Conservation (phyloP, 106 monocot genomes). For the Dendrobium huoshanense region DNA sequence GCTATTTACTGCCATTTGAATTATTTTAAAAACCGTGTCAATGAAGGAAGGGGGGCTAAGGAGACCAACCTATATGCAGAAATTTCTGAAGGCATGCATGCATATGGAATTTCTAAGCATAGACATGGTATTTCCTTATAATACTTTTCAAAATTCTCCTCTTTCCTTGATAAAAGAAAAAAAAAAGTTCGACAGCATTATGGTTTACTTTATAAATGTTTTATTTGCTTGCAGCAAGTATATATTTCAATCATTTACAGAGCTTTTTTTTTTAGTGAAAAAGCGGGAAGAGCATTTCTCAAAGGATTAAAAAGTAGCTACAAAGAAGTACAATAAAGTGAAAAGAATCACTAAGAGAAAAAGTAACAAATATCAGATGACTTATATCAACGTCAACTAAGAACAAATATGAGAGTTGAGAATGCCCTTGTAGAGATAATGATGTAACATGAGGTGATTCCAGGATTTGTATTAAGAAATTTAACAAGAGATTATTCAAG, state of each 20-base stretch:
- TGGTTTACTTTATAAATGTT: neutral
- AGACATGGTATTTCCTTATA: conserved; percentile 63
- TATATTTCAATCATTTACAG: neutral
- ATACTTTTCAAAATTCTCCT: neutral
- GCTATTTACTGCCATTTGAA: neutral
- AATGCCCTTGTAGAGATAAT: no score
- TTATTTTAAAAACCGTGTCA: neutral
- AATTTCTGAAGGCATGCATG: conserved; percentile 83
- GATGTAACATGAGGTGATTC: no score
- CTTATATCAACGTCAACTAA: no score
- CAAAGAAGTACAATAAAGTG: neutral
- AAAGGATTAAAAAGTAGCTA: neutral
- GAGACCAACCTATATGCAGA: conserved; percentile 94
- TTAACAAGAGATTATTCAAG: no score
- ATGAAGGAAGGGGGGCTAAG: conserved; percentile 87
- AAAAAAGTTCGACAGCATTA: neutral
- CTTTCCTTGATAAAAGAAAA: no score
- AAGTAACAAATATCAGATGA: neutral
- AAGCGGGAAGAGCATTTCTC: neutral
- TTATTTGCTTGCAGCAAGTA: neutral
- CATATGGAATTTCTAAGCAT: conserved; percentile 88
- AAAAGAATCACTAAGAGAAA: neutral
- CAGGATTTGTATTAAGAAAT: no score
- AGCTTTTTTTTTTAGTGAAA: neutral
- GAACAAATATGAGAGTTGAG: no score